phyloP scores from a whole-genome alignment of 768 basidiomycete genomes.

The Phylloporus sp. region DNA sequence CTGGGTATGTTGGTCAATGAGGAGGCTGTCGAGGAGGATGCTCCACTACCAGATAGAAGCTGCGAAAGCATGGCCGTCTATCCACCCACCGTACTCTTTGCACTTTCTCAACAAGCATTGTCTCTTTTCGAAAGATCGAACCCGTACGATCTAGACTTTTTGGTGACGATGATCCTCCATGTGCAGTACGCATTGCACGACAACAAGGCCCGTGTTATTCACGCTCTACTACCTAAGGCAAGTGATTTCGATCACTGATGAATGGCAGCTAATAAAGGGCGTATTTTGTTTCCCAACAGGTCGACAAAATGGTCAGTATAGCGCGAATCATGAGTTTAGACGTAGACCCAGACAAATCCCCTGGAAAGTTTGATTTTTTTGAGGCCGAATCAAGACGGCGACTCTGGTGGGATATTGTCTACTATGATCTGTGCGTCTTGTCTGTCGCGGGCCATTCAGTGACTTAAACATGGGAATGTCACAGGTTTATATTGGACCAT shows the following conservation, averaged over 20 bases:
- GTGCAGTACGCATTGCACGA: conserved; percentile 52
- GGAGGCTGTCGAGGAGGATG: conserved; percentile 27
- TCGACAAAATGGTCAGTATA: conserved; percentile 66
- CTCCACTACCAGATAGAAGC: conserved; percentile 15
- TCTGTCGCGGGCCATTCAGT: neutral
- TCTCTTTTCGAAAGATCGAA: conserved; percentile 39
- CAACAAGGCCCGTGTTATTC: conserved; percentile 41
- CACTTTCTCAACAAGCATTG: conserved; percentile 48
- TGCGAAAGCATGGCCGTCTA: conserved; percentile 24
- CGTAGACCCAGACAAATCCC: conserved; percentile 53
- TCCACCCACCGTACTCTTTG: conserved; percentile 39
- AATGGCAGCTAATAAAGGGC: conserved; percentile 17
- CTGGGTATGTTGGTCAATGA: conserved; percentile 46
- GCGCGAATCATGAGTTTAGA: conserved; percentile 63
- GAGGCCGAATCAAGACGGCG: conserved; percentile 51
- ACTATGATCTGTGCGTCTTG: conserved; percentile 66
- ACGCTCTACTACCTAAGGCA: conserved; percentile 28
- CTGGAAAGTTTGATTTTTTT: conserved; percentile 44
- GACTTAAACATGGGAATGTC: conserved; percentile 11
- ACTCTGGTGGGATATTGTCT: conserved; percentile 79
- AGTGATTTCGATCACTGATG: conserved; percentile 27
- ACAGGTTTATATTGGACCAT: conserved; percentile 67
- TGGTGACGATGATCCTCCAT: conserved; percentile 57
- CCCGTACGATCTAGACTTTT: conserved; percentile 52
- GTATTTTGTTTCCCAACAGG: conserved; percentile 31